Base-by-base conservation (phyloP, 75 land plant species). In the Pinus albicaulis region DNA sequence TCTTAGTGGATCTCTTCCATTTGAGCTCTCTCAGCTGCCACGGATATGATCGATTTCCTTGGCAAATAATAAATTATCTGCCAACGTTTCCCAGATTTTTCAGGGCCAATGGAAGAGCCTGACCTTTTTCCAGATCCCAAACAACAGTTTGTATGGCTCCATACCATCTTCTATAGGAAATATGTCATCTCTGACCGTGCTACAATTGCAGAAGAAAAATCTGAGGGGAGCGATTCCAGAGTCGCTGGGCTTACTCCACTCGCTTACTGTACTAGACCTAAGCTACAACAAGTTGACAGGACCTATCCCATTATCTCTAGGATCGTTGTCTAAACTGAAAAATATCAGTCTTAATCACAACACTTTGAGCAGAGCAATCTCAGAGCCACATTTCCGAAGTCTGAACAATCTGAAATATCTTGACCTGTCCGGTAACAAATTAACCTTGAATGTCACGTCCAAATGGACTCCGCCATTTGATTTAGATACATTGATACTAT, bases 131-230 rank as follows among this genome's bases (percentile, higher is more conserved):
- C 63, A 24, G 28, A 60, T 60, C 28, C 28, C 72, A 34, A 2
- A 17, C 15, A 63, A 26, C 13, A 28, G 16, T 5, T 63, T 63
- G 15, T 26, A 28, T 3, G 66, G 66, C 3, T 28, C 26, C 31
- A 13, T 63, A 63, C 31, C 34, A 12, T 34, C 14, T 5, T 63
- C 66, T 63, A 3, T 63, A 14, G 17, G 17, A 26, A 79, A 73
- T 48, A 20, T 63, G 28, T 11, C 48, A 20, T 38, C 31, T 16
- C 55, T 83, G 56, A 17, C 52, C 11, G 38, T 70, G 16, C 74
- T 83, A n/a, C 83, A 85, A 73, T 79, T 90, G 19, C 80, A 82
- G 74, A 78, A 72, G 59, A 90, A 90, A 77, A 76, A 74, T 58
- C 20, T 90, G 17, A 71, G n/a, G 16, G 92, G 92, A 55, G 60